Evolutionary conservation across 2,329 filamentous ascomycete genomes (phyloP), one percentile per base, ranked within the genome.

Genomic region (Coniochaeta prunicola): DNA sequence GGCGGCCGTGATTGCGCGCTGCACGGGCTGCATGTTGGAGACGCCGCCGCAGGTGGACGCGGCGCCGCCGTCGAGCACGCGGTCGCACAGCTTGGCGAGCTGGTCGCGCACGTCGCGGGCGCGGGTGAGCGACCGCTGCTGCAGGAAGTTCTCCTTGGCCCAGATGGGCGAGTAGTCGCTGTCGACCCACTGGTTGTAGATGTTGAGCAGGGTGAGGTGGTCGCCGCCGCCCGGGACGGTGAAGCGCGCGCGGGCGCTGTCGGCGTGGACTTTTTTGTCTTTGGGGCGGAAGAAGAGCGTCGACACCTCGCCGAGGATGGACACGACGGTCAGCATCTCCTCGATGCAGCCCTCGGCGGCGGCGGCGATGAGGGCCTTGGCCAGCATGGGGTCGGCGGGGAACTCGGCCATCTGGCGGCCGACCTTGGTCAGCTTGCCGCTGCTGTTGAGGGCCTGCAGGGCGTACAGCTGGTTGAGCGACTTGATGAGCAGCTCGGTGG

Each of bases 401-500:
- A 97, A 94, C 73, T 97, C 93, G 17, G 91, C 90, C 90, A 97
- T 96, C 70, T 96, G 90, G 0, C 94, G 85, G 1, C 94, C 94
- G 15, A 96, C 77, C 68, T 94, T 94, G 24, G 94, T 97, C 48
- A 99, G 78, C 63, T 92, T 89, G 59, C 93, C 94, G 64, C 87
- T 87, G 71, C 93, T 89, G 68, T 96, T 96, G 55, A 99, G 78
- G 0, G 91, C 91, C 30, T 94, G 92, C 0, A 97, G 80, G 0
- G 92, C 92, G 69, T 96, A 99, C 0, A 99, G 82, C 67, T 94
- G 88, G 70, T 97, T 94, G 53, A 99, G 77, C 0, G 92, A 90
- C 24, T 89, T 86, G 63, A 96, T 96, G 33, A 99, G 83, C 1
- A 92, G 90, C 68, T 97, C 91, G 0, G 91, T 90, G 0, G 92